Base-by-base conservation (phyloP, 768 basidiomycete species). In the Boletus patriciae region DNA sequence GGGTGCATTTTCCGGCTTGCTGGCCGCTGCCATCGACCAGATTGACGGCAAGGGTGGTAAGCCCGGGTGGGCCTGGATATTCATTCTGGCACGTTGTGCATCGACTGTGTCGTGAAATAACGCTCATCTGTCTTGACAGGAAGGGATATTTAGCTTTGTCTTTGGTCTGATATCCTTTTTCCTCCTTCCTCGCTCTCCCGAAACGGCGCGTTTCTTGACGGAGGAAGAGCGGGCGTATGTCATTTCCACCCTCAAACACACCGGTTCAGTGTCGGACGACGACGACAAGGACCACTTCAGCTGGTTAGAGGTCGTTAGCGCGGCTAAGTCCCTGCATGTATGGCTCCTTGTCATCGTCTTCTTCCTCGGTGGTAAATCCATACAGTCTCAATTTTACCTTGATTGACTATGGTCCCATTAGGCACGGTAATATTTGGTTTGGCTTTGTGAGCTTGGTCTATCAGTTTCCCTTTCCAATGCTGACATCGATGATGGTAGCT, bases 271-370 rank as follows among this genome's bases (percentile, higher is more conserved):
- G 72, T 62, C 74, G 63, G 51, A 75, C 74, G 78, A 81, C 52
- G 55, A 77, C 15, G 59, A 76, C n/a, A 58, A 59, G 12, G 81
- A 86, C 56, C 36, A 13, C 1, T 86, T 86, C 66, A 80, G 76
- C 57, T 86, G 84, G 85, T 62, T 50, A 8, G 84, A 88, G 64
- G 80, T 86, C n/a, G 56, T 66, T 8, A 73, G 67, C 62, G 77
- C 80, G 0, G 79, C 78, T 60, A 77, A 66, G 23, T 76, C 80
- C 2, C 80, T 81, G 0, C 86, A 88, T 4, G 77, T 85, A 12
- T 76, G 79, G 73, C 57, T 87, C 50, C 62, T 84, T 19, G 75
- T 74, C 1, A 46, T 84, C 7, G 67, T 76, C 1, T 76, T 84
- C 55, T 85, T 88, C 71, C 74, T 82, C 60, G 77, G 73, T 56